Base-by-base conservation (phyloP, 148 eudicot genomes). In the Amaranthus hypochondriacus region DNA sequence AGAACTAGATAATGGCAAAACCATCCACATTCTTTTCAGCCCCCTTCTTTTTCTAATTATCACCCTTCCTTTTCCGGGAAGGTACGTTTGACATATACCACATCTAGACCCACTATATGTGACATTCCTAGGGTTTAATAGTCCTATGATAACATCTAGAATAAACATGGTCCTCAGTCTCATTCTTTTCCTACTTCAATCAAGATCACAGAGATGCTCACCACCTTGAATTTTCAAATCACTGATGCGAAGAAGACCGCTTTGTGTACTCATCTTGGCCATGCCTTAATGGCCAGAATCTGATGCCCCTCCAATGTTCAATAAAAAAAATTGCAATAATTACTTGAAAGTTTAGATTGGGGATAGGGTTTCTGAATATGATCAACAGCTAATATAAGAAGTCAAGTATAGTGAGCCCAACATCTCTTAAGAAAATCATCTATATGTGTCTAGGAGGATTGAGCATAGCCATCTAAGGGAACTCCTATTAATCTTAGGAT, bases 111-210 rank as follows among this genome's bases (percentile, higher is more conserved):
- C 9, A 48, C 50, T 18, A 21, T 48, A 4, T 64, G 10, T 46
- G 13, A 4, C 44, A 67, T 8, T 50, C 56, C 56, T 67, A 50
- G n/a, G 12, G 11, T 51, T 4, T 51, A 10, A 51, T 51, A 67
- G 46, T 50, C 28, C 56, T 7, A 15, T n/a, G 42, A 66, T 54
- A 66, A 14, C 4, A 66, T 66, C 56, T 67, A 67, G 13, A 9
- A 67, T 67, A 49, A 10, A 66, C 18, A 39, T 66, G 56, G 56
- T 66, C 55, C 56, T 49, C 28, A 66, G 14, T 66, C 56, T 66
- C 39, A 49, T 48, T 9, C 46, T 67, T 51, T 21, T 21, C 56
- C 9, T 67, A 4, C 21, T 15, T 13, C 44, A 67, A 15, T 49
- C 3, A 4, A 13, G 18, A 43, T 49, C 21, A 7, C 9, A 67